Evolutionary conservation across 768 basidiomycete species (phyloP).

Genomic region (Termitomyces bulborhizus): DNA sequence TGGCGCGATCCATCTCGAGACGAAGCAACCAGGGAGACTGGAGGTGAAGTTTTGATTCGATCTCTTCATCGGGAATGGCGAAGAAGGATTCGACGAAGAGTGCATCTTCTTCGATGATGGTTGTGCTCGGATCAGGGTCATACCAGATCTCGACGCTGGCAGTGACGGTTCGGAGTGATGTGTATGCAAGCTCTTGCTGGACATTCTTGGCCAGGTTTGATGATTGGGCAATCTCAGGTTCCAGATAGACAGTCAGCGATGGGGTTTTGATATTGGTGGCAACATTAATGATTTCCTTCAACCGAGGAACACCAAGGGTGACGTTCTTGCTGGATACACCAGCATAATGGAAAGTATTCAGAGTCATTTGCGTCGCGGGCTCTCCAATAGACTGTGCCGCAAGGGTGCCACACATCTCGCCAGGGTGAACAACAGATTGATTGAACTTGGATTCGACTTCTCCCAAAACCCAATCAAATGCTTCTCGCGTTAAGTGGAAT

Average conservation of each 20-base stretch:
- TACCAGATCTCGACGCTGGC: conserved; percentile 97
- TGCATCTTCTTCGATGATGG: conserved; percentile 93
- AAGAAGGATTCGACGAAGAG: conserved; percentile 99
- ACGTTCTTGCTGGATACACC: conserved; percentile 99
- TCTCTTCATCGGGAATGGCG: conserved; percentile 96
- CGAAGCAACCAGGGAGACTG: conserved; percentile 98
- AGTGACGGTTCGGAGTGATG: conserved; percentile 89
- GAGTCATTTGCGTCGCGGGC: conserved; percentile 98
- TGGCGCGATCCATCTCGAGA: conserved; percentile 91
- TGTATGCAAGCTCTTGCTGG: conserved; percentile 90
- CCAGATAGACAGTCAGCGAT: conserved; percentile 87
- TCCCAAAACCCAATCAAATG: conserved; percentile 96
- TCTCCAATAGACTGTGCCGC: conserved; percentile 99
- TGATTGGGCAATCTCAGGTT: conserved; percentile 60
- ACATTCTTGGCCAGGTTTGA: conserved; percentile 73
- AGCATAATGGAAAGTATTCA: conserved; percentile 99
- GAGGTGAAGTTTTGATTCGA: conserved; percentile 82
- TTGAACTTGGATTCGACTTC: conserved; percentile 97
- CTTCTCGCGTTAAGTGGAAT: conserved; percentile 83
- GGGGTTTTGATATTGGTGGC: conserved; percentile 99
- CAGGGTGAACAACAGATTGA: conserved; percentile 84
- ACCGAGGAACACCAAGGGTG: conserved; percentile 96
- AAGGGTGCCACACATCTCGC: conserved; percentile 98
- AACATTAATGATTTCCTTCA: conserved; percentile 99
- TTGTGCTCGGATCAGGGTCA: conserved; percentile 86